Percentiles rank a stretch among this genome's conserved stretches.
These are phyloP conservation scores for Plasmodium cynomolgi DNA, from an alignment of 169 alveolate species.

Conservation along the genomic window DNA sequence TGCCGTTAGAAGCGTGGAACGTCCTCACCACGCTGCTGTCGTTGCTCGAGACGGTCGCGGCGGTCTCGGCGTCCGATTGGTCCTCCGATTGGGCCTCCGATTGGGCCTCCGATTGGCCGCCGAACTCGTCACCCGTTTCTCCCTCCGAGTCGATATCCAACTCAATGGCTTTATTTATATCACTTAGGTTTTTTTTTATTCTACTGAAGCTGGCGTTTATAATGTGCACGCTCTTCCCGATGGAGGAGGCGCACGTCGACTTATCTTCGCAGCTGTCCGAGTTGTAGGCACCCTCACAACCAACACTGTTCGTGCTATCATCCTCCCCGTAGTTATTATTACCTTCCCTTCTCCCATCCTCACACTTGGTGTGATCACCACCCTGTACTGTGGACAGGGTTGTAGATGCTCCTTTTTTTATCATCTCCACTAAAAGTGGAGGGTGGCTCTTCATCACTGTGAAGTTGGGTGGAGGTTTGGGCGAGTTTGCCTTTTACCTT, in stretches of 20 bases:
- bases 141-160: not conserved
- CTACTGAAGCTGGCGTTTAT: slow-evolving; percentile 25
- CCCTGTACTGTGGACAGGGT: not conserved
- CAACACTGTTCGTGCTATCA: not conserved
- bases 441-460: not conserved
- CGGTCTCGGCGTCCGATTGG: not conserved
- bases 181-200: slow-evolving; percentile 15
- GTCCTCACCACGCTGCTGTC: not conserved
- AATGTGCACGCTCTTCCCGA: slow-evolving; percentile 16
- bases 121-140: not conserved
- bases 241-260: not conserved
- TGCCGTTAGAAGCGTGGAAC: not conserved
- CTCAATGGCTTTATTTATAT: slow-evolving; percentile 12
- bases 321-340: not conserved
- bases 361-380: not conserved
- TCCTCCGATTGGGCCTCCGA: not conserved
- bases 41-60: not conserved
- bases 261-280: not conserved
- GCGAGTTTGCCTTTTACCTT: not conserved
- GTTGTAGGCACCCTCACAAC: not conserved
- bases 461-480: not conserved
- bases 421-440: not conserved
- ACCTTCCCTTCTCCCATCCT: not conserved
- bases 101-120: not conserved
- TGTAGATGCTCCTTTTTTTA: not conserved